Evolutionary conservation across 495 filamentous ascomycete genomes (phyloP), one percentile per base, ranked within the genome.

Genomic region (Lasiosphaeria miniovina): DNA sequence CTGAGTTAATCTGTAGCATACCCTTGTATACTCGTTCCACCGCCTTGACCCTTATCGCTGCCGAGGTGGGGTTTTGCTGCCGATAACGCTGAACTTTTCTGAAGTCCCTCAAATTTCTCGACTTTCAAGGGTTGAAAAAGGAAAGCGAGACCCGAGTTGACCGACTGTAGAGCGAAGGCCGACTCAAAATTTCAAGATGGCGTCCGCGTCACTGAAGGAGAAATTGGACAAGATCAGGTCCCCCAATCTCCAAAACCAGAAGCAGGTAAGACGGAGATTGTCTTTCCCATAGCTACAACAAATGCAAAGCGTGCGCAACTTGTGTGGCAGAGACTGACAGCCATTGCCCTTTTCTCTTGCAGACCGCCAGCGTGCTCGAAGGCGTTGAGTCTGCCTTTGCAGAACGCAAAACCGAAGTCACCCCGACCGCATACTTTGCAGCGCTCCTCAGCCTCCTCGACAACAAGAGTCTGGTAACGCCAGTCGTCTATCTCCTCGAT

Each of bases 401-500:
- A 66, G 89, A 92, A 57, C 90, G 95, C 72, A 88, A 90, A 57
- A 86, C 90, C 58, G 82, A 89, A 64, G 82, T 87, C 54, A 90
- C 90, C 7, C 80, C 95, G 4, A 96, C 94, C 2, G 92, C 88
- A 62, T 98, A 98, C 72, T 95, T 98, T 65, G 90, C 91, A n/a
- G 91, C 95, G 3, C 82, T 98, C n/a, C 81, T 98, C 45, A 91
- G 93, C 38, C 80, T 98, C 5, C 84, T 98, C 12, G 85, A 84
- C 54, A 95, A 96, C 73, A 93, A 91, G 72, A 89, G 94, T 52
- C 77, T 95, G 43, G 89, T 89, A 31, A 86, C 87, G 24, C 91
- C 94, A 12, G 89, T 96, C 60, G 90, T 98, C 57, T 98, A 98
- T 74, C 86, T 98, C 14, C 90, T 98, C 77, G 94, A 98, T 73